A percentile compares a stretch with the other conserved stretches of the same genome.
These are phyloP conservation scores for Mycena chlorophos DNA, from an alignment of 768 basidiomycete genomes.

Conservation along the genomic window DNA sequence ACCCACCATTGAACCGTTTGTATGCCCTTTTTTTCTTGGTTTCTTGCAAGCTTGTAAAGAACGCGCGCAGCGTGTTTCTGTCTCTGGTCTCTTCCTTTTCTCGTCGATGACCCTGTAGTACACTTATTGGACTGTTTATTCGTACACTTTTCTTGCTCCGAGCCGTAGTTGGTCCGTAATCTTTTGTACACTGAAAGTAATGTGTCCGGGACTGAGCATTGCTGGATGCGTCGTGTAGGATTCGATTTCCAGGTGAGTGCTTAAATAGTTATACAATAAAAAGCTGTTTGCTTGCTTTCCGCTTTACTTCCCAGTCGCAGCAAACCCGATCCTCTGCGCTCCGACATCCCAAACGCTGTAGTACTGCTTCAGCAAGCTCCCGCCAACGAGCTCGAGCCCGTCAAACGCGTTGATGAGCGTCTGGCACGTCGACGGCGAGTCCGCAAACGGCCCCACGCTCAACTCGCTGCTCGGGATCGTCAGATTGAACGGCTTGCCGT, in stretches of 20 bases:
- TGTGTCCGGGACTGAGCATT: no score
- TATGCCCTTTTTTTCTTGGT: no score
- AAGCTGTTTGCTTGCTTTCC: no score
- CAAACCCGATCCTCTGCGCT: conserved; percentile 11
- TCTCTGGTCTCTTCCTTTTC: no score
- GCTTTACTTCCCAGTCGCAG: neutral
- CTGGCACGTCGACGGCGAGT: conserved; percentile 49
- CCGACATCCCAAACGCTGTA: conserved; percentile 30
- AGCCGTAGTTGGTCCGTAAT: no score
- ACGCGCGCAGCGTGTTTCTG: no score
- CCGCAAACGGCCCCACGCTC: conserved; percentile 57
- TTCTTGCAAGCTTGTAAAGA: no score
- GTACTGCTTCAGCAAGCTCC: conserved; percentile 58
- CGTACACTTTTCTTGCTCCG: no score
- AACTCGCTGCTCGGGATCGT: conserved; percentile 59
- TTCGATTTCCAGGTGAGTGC: neutral
- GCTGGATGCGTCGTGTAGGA: neutral
- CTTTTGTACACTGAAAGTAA: no score
- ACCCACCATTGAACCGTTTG: no score
- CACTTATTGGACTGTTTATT: no score
- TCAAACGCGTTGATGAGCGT: conserved; percentile 62
- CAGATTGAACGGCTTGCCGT: conserved; percentile 51
- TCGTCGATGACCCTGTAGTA: no score
- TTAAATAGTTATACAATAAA: neutral
- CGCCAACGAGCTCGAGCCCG: conserved; percentile 51